These are phyloP conservation scores for Berberis thunbergii DNA, from an alignment of 164 flowering plant species.

Conservation along the genomic window DNA sequence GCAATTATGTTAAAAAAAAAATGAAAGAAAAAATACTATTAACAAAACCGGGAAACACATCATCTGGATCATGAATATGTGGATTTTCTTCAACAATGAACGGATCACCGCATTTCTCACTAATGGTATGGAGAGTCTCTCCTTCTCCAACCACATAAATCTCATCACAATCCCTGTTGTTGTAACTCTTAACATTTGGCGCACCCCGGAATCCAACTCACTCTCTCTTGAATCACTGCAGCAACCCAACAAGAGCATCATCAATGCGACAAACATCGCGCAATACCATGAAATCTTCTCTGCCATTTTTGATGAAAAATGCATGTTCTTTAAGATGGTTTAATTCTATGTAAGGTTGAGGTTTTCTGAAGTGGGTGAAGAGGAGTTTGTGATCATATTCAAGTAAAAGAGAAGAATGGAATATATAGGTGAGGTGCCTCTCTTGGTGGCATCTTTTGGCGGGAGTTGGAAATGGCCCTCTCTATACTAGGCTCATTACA, in stretches of 20 bases:
- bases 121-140: constrained; percentile 28
- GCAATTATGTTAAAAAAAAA: too few relatives aligned
- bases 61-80: constrained; percentile 29
- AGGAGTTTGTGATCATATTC: background rate
- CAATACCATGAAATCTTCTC: constrained; percentile 12
- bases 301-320: constrained; percentile 3
- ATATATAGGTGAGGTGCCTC: constrained; percentile 4
- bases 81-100: constrained; percentile 28
- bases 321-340: background rate
- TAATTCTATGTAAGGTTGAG: constrained; percentile 1
- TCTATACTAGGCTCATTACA: background rate
- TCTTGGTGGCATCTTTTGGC: background rate
- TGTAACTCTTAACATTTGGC: background rate
- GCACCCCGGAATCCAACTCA: background rate
- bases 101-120: constrained; percentile 28
- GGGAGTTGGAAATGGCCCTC: constrained; percentile 17
- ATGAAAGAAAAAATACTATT: constrained; percentile 21
- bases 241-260: constrained; percentile 11
- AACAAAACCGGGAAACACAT: constrained; percentile 29
- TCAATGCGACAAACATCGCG: constrained; percentile 4
- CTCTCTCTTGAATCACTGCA: constrained; percentile 7
- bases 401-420: background rate
- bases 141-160: constrained; percentile 30
- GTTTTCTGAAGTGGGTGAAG: constrained; percentile 8
- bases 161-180: constrained; percentile 23